Conservation (phyloP, 106 monocot genomes). For the Dioscorea alata region DNA sequence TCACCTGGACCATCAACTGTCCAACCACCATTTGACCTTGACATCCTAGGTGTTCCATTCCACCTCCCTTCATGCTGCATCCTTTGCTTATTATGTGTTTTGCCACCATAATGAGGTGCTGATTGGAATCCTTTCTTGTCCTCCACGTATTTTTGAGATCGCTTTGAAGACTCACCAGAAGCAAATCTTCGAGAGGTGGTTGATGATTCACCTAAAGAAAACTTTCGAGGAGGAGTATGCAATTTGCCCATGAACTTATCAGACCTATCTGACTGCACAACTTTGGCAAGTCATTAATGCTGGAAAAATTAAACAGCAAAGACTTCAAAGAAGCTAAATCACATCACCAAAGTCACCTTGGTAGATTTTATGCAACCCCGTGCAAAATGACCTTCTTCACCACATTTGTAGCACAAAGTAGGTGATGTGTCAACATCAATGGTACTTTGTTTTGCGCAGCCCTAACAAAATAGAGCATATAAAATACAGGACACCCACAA, state of each 20-base stretch:
- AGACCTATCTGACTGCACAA: constrained; percentile 21
- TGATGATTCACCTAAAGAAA: constrained; percentile 11
- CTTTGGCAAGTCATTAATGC: background rate
- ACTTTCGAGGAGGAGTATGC: constrained; percentile 19
- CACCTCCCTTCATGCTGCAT: constrained; percentile 17
- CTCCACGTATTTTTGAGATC: no score
- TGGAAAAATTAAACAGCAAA: background rate
- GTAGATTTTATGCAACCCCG: constrained; percentile 58
- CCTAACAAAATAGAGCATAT: constrained; percentile 22
- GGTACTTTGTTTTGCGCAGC: constrained; percentile 71
- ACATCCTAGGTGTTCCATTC: constrained; percentile 19
- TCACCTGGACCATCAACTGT: constrained; percentile 41
- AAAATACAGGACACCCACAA: background rate
- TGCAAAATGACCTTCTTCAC: constrained; percentile 96
- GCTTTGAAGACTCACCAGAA: constrained; percentile 16
- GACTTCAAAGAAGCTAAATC: background rate
- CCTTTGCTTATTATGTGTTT: constrained; percentile 20
- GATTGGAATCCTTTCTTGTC: constrained; percentile 23
- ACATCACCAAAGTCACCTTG: constrained; percentile 35
- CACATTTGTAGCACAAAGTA: constrained; percentile 74
- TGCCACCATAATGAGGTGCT: constrained; percentile 35
- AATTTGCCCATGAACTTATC: constrained; percentile 6
- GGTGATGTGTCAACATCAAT: constrained; percentile 12
- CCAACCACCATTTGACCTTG: constrained; percentile 45
- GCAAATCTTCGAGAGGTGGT: constrained; percentile 13